Evolutionary conservation across 345 rosid species (phyloP).

Genomic region (Zanthoxylum bungeanum): DNA sequence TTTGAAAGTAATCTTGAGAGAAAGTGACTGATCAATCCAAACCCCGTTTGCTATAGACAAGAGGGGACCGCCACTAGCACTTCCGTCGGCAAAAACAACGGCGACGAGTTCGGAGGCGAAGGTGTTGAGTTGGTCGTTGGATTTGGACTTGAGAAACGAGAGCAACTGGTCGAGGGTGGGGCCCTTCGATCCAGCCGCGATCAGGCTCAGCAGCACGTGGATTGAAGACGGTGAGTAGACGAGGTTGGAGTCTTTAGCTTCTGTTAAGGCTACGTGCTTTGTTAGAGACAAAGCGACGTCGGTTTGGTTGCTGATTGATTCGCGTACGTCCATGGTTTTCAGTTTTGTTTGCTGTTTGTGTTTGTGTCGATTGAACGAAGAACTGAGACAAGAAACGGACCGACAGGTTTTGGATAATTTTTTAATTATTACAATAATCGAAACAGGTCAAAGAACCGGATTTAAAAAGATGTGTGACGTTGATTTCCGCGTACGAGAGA

Average conservation of each 20-base stretch:
- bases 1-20: conserved; percentile 57
- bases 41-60: conserved; percentile 60
- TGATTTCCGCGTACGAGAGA: neutral
- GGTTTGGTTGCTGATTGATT: conserved; percentile 53
- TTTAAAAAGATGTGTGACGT: too few relatives aligned
- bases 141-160: conserved; percentile 63
- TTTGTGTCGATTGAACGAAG: too few relatives aligned
- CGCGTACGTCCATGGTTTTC: conserved; percentile 52
- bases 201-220: too few relatives aligned
- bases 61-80: conserved; percentile 58
- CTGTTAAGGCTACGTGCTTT: conserved; percentile 40
- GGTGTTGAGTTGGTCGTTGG: conserved; percentile 47
- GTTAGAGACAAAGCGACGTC: conserved; percentile 46
- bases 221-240: conserved; percentile 83
- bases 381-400: neutral
- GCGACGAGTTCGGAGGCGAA: conserved; percentile 59
- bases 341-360: too few relatives aligned
- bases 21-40: conserved; percentile 64
- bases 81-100: conserved; percentile 65
- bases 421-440: too few relatives aligned
- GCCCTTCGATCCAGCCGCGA: too few relatives aligned
- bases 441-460: too few relatives aligned
- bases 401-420: too few relatives aligned
- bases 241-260: conserved; percentile 50
- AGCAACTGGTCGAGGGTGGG: conserved; percentile 68